These are phyloP conservation scores for Emmonsia crescens DNA, from an alignment of 2,329 filamentous ascomycete genomes.

Conservation along the genomic window DNA sequence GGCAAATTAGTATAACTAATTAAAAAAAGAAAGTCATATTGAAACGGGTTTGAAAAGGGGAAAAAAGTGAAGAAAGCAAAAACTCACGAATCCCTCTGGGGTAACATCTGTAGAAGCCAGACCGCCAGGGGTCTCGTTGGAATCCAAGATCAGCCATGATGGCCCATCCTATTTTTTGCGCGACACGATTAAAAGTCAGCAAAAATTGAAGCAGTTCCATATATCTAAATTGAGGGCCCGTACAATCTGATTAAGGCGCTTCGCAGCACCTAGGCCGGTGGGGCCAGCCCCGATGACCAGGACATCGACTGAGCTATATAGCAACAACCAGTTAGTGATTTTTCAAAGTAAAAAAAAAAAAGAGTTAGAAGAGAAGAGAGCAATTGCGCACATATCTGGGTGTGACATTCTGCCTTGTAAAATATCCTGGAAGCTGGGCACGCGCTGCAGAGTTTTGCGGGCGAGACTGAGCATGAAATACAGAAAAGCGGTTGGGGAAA, in stretches of 20 bases:
- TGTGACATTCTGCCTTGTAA: conserved; percentile 38
- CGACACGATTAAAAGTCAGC: conserved; percentile 14
- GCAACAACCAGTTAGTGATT: conserved; percentile 5
- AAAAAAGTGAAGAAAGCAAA: conserved; percentile 12
- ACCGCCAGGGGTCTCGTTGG: conserved; percentile 83
- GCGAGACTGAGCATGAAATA: conserved; percentile 34
- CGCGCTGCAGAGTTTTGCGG: conserved; percentile 33
- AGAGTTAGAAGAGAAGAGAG: background rate
- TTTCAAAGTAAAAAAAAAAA: background rate
- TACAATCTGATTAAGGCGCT: conserved; percentile 94
- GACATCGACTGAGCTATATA: conserved; percentile 81
- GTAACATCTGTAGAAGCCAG: conserved; percentile 92
- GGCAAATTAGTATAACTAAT: background rate
- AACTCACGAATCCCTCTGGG: conserved; percentile 89
- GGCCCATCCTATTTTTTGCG: conserved; percentile 57
- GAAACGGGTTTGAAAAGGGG: conserved; percentile 15
- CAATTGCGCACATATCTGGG: conserved; percentile 33
- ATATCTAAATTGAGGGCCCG: conserved; percentile 20
- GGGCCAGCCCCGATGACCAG: conserved; percentile 97
- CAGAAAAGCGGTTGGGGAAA: background rate
- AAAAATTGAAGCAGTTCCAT: background rate
- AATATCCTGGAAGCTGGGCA: conserved; percentile 37
- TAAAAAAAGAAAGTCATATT: conserved; percentile 6
- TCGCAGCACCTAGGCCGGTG: conserved; percentile 93
- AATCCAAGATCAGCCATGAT: conserved; percentile 94